Evolutionary conservation across 2,329 filamentous ascomycete genomes (phyloP), one percentile per base, ranked within the genome.

Genomic region (Pezicula radicicola): DNA sequence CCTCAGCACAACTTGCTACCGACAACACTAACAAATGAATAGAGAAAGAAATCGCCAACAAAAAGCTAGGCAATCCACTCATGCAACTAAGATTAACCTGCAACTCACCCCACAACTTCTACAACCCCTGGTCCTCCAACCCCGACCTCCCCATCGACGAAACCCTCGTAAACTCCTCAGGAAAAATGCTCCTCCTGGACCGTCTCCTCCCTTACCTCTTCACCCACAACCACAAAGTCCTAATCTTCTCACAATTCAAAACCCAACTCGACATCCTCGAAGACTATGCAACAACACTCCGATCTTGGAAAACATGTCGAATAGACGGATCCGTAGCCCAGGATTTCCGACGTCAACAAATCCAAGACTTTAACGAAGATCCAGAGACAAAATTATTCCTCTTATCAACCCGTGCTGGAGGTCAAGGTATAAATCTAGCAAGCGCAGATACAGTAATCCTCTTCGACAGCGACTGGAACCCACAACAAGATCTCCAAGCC

Each of bases 221-320:
- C 53, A 59, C 74, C 0, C 78, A 82, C 1, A 87, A 82, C 3
- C 92, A 97, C 73, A 97, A 97, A 65, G 87, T 97, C 27, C 81
- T 99, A 43, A 91, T 99, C 48, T 99, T 99, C 70, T 95, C 90
- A 0, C 94, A 99, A 65, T 99, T 99, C 73, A 95, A 92, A 52
- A 96, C 88, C 0, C 92, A 96, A 57, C 82, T 99, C 0, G 91
- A 97, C 63, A 88, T 99, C 2, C 76, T 99, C 0, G 84, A 95
- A 56, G 88, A 93, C 50, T 99, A 96, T 72, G 91, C 91, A 44
- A 75, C 73, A 3, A 80, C 85, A n/a, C 78, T 97, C 1, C 86
- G 90, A 7, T 73, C 76, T 1, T 97, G 91, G 90, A 81, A 85
- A 1, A 80, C 88, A 21, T 96, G 92, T 64, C 90, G 94, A 6